phyloP scores from a whole-genome alignment of 2,329 filamentous ascomycete genomes.

The Alternaria novae-zelandiae region DNA sequence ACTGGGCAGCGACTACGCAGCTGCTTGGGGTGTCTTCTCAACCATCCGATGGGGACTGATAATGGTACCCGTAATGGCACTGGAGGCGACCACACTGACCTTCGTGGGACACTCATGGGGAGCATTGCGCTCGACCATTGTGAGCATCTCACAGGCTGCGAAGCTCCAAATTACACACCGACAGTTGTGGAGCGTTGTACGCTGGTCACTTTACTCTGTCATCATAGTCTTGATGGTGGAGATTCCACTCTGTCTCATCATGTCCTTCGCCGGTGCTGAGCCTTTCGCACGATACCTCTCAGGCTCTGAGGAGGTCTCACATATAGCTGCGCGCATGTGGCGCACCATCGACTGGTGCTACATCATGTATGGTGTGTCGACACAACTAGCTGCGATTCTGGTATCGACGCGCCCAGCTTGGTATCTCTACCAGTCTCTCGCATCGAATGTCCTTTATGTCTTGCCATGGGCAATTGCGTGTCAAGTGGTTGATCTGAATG shows the following conservation, averaged over 20 bases:
- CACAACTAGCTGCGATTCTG: constrained; percentile 69
- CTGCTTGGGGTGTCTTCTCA: constrained; percentile 76
- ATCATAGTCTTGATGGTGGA: constrained; percentile 64
- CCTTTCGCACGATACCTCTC: constrained; percentile 70
- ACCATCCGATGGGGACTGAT: constrained; percentile 76
- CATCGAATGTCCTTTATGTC: constrained; percentile 71
- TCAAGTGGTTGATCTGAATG: constrained; percentile 48
- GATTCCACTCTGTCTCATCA: constrained; percentile 66
- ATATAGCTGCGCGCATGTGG: constrained; percentile 72
- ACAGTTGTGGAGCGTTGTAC: constrained; percentile 52
- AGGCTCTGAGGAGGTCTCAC: constrained; percentile 62
- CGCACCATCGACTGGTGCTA: constrained; percentile 64
- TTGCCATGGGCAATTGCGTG: constrained; percentile 73
- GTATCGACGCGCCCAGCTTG: constrained; percentile 68
- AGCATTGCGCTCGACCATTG: constrained; percentile 50
- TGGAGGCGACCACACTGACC: constrained; percentile 69
- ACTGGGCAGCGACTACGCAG: constrained; percentile 70
- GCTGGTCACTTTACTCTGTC: constrained; percentile 62
- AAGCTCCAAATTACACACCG: constrained; percentile 27
- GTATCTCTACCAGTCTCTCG: constrained; percentile 72
- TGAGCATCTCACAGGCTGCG: constrained; percentile 20
- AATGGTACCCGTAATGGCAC: constrained; percentile 73
- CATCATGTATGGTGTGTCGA: constrained; percentile 70
- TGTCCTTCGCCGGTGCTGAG: constrained; percentile 65
- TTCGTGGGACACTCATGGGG: constrained; percentile 75